Conservation (phyloP, 2,329 filamentous ascomycete genomes). For the Aureobasidium melanogenum region DNA sequence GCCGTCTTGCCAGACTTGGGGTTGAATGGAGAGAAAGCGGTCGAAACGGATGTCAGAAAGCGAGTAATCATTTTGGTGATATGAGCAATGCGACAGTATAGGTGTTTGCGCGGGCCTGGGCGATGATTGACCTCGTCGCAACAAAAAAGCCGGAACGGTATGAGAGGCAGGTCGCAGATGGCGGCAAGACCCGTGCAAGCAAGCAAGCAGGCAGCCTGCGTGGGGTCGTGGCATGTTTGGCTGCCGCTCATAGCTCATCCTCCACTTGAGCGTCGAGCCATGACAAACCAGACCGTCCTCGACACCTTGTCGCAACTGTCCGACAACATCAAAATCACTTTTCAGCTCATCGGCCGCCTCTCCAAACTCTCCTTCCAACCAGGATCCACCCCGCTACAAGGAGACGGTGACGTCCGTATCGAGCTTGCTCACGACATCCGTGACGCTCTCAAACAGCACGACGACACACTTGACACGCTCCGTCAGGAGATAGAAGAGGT, state of each 20-base stretch:
- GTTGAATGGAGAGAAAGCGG: conserved; percentile 89
- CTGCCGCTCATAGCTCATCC: not conserved
- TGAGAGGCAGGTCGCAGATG: not conserved
- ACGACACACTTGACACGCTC: conserved; percentile 76
- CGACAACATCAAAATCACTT: conserved; percentile 43
- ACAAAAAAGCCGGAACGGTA: conserved; percentile 2
- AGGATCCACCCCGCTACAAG: conserved; percentile 52
- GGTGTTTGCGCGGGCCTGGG: not conserved
- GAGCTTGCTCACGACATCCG: conserved; percentile 78
- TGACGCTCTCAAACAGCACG: conserved; percentile 63
- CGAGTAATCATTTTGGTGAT: conserved; percentile 64
- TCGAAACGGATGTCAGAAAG: conserved; percentile 75
- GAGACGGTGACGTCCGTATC: conserved; percentile 52
- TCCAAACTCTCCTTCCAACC: conserved; percentile 51
- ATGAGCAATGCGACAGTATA: not conserved
- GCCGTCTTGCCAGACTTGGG: conserved; percentile 64
- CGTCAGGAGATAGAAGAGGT: conserved; percentile 69
- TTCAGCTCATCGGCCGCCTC: conserved; percentile 48
- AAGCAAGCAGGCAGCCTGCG: not conserved
- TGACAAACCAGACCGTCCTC: not conserved
- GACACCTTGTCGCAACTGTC: conserved; percentile 34
- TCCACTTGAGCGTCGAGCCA: not conserved
- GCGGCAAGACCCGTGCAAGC: not conserved
- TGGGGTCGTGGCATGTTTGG: not conserved
- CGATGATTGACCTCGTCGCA: not conserved